These are phyloP conservation scores for Hansenula sp. DNA, from an alignment of 1,139 yeast species.

Conservation along the genomic window DNA sequence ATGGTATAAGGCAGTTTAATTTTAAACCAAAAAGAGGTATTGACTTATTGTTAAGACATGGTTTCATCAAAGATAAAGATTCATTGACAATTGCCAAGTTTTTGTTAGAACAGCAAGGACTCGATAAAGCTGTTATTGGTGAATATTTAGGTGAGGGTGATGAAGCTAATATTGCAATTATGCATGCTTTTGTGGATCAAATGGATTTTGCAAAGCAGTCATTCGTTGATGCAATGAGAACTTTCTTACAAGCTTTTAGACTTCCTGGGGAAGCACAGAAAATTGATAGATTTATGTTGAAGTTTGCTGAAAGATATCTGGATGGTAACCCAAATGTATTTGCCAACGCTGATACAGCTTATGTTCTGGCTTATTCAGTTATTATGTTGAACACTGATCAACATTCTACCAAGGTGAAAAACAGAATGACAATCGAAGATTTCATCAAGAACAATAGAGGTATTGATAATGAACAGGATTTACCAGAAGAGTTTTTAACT, in stretches of 20 bases:
- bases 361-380: conserved; percentile 87
- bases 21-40: conserved; percentile 84
- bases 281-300: conserved; percentile 93
- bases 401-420: conserved; percentile 83
- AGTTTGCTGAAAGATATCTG: conserved; percentile 90
- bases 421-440: conserved; percentile 83
- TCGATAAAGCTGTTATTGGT: conserved; percentile 84
- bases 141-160: conserved; percentile 92
- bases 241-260: conserved; percentile 81
- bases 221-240: conserved; percentile 84
- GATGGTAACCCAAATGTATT: conserved; percentile 84
- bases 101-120: conserved; percentile 69
- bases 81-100: conserved; percentile 75
- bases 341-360: conserved; percentile 92
- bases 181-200: conserved; percentile 92
- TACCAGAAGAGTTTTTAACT: conserved; percentile 69
- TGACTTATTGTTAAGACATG: conserved; percentile 52
- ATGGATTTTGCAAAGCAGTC: conserved; percentile 70
- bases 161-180: conserved; percentile 68
- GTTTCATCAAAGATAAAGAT: conserved; percentile 56
- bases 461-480: conserved; percentile 87
- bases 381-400: conserved; percentile 92
- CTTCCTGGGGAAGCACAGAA: conserved; percentile 98
- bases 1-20: conserved; percentile 77
- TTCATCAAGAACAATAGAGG: conserved; percentile 85